Conservation (phyloP, 148 eudicot species). For the Fagopyrum tataricum region DNA sequence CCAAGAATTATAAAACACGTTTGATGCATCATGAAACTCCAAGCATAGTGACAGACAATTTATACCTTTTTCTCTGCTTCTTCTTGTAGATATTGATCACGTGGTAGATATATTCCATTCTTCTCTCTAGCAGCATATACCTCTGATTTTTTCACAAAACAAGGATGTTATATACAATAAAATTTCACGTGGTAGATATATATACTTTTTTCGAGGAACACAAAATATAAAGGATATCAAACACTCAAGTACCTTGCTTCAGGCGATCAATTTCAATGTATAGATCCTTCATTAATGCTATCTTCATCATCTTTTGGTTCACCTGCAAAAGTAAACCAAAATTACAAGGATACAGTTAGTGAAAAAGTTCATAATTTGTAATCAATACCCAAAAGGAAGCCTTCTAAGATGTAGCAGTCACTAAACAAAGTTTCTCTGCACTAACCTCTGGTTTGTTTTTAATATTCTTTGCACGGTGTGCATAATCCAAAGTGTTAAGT, state of each 20-base stretch:
- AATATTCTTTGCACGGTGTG: slow-evolving; percentile 98
- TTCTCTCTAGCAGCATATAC: slow-evolving; percentile 96
- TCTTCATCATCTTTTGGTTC: slow-evolving; percentile 97
- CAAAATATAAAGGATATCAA: background rate
- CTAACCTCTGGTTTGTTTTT: slow-evolving; percentile 97
- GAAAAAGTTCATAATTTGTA: background rate
- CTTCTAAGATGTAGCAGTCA: background rate
- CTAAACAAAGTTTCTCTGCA: slow-evolving; percentile 13
- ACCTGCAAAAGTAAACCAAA: slow-evolving; percentile 41
- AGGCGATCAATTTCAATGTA: slow-evolving; percentile 90
- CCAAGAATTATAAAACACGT: slow-evolving; percentile 1
- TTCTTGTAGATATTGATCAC: slow-evolving; percentile 83
- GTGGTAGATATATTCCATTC: slow-evolving; percentile 93
- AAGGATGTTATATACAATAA: background rate
- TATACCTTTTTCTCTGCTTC: slow-evolving; percentile 89
- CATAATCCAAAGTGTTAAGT: slow-evolving; percentile 95
- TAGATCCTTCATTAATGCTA: slow-evolving; percentile 89
- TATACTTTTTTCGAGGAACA: too few relatives aligned
- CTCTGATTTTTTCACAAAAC: slow-evolving; percentile 45
- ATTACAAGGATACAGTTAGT: background rate
- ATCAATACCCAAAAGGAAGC: background rate
- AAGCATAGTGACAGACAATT: background rate
- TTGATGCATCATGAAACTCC: slow-evolving; percentile 4
- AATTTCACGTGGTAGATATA: too few relatives aligned
- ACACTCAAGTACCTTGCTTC: slow-evolving; percentile 60